A percentile compares a stretch with the other conserved stretches of the same genome.
Evolutionary conservation across 805 yeast species (phyloP).

Genomic region (Myxozyma sirexii): DNA sequence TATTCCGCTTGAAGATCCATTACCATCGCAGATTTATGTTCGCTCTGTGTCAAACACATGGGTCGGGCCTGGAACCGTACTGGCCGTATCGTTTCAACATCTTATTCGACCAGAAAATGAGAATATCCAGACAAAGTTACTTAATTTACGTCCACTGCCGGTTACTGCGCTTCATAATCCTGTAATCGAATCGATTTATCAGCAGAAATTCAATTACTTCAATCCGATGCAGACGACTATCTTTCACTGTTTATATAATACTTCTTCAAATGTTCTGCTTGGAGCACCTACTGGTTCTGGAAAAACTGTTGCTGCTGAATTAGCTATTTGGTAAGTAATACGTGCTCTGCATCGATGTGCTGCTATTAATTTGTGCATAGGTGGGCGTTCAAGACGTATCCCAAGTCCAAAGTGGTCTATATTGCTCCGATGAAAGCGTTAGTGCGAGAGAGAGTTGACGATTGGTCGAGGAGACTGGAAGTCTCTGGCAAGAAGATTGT

Average conservation of each 20-base stretch:
- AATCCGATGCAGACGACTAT: constrained; percentile 99
- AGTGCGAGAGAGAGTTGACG: constrained; percentile 80
- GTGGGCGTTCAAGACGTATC: constrained; percentile 78
- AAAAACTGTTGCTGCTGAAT: constrained; percentile 93
- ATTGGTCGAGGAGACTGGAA: constrained; percentile 63
- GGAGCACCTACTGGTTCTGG: constrained; percentile 99
- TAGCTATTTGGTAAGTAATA: constrained; percentile 79
- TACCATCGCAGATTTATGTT: constrained; percentile 86
- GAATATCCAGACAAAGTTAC: constrained; percentile 77
- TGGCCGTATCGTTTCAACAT: constrained; percentile 85
- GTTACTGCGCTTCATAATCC: constrained; percentile 73
- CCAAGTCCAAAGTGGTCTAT: constrained; percentile 65
- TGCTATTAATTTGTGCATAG: background rate
- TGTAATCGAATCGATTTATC: constrained; percentile 68
- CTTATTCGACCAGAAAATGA: constrained; percentile 86
- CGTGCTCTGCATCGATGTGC: background rate
- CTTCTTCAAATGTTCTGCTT: constrained; percentile 77
- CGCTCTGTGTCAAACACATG: constrained; percentile 81
- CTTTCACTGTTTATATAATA: constrained; percentile 83
- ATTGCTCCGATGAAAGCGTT: constrained; percentile 90
- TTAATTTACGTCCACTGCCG: constrained; percentile 85
- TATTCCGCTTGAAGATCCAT: constrained; percentile 85
- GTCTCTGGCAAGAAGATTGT: constrained; percentile 58
- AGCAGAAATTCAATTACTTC: constrained; percentile 72
- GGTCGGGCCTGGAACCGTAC: constrained; percentile 81